Conservation (phyloP, 2,329 filamentous ascomycete species). For the Aspergillus carbonarius region DNA sequence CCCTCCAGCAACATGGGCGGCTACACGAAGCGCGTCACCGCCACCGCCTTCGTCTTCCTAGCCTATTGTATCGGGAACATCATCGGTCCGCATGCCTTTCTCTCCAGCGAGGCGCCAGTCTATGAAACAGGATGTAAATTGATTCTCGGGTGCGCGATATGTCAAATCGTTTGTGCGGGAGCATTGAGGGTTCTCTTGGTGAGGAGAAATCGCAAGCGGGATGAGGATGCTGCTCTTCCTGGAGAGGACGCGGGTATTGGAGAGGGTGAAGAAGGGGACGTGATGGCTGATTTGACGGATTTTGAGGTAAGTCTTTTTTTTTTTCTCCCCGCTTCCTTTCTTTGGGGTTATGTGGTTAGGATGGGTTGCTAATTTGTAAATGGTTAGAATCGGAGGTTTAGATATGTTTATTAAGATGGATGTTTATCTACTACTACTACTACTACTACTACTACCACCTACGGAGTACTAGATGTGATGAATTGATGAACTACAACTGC, state of each 20-base stretch:
- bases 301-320: constrained; percentile 23
- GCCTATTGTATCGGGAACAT: constrained; percentile 47
- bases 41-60: constrained; percentile 47
- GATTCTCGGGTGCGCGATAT: constrained; percentile 40
- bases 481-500: no score
- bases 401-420: neutral
- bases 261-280: constrained; percentile 1
- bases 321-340: neutral
- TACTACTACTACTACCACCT: no score
- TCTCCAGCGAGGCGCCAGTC: constrained; percentile 41
- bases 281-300: constrained; percentile 28
- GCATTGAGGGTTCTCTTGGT: constrained; percentile 19
- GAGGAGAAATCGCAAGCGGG: constrained; percentile 22
- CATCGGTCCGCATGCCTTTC: constrained; percentile 49
- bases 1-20: constrained; percentile 45
- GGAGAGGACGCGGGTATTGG: neutral
- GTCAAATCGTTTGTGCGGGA: constrained; percentile 21
- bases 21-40: constrained; percentile 52
- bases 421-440: no score
- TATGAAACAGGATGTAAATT: constrained; percentile 56
- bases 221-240: neutral
- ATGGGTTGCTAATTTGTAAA: neutral
- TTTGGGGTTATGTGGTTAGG: neutral
- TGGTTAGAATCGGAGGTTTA: constrained; percentile 19
- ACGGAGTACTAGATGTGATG: no score